Base-by-base conservation (phyloP, 164 flowering plant genomes). In the Nymphaea thermarum region DNA sequence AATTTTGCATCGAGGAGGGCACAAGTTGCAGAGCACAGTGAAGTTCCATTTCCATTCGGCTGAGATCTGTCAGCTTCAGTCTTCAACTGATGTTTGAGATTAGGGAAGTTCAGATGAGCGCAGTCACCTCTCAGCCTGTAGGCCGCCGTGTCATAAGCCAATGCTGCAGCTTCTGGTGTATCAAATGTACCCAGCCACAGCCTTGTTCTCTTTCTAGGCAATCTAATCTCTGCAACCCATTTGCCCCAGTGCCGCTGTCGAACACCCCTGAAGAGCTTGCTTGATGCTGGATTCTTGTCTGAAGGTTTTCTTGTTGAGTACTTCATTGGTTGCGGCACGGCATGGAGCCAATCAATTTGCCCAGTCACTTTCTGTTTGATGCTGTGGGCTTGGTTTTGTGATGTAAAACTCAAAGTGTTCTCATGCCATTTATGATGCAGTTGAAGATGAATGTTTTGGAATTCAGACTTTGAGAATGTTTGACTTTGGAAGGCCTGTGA, bases 231-330 rank as follows among this genome's bases (percentile, higher is more conserved):
- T 10, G 96, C 98, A 0, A 92, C 98, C 98, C 98, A 93, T 76
- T 93, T 93, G 0, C 96, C 96, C 98, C 98, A 93, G 64, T 93
- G 98, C 74, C 98, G 82, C 68, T 90, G 96, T 72, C 98, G 84
- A 41, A 90, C 96, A 11, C 98, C 98, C 69, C 96, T 78, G 68
- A 68, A 93, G 16, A 89, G 82, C 83, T 85, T 90, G 10, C 76
- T 76, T 5, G 74, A 73, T 0, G 77, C 65, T 12, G 82, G 53
- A 1, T 71, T 80, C 14, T 64, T 72, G 15, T 68, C 74, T 41
- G 71, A 78, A 63, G 53, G 44, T 70, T 68, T 72, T 63, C 83
- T 72, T 41, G 74, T 77, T 0, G 77, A 67, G 76, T 65, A 68
- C 73, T 89, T 92, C 90, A 86, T 86, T 3, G 82, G 76, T 69